Evolutionary conservation across 345 rosid genomes (phyloP), one percentile per base, ranked within the genome.

Genomic region (Turnera subulata): DNA sequence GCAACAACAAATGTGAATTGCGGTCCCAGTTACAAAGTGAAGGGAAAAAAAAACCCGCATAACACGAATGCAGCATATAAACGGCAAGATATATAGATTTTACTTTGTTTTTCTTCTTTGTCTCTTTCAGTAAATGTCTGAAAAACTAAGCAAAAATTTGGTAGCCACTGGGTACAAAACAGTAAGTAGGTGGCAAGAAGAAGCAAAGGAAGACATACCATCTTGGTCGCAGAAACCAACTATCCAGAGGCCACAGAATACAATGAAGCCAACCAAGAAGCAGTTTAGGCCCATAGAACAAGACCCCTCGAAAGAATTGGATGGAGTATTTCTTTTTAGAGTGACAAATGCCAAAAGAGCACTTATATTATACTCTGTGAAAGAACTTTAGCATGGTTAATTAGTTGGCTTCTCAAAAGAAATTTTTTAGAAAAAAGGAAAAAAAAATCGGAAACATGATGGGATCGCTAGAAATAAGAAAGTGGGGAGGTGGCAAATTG

Each of bases 191-290:
- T n/a, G n/a, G n/a, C 11, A 40, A 40, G n/a, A 11, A 40, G 45
- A 2, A 10, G 45, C n/a, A 46, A 17, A 14, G 18, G 6, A 17
- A 59, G 37, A 54, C 73, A 19, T 76, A 87, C 97, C 95, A 58
- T 83, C 78, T 62, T 77, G 90, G 51, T 80, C 77, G 59, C 83
- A 77, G 77, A 81, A 67, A 54, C 65, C 67, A 64, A 58, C 53
- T 17, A 59, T 62, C 68, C 52, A 79, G 11, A 73, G 67, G 56
- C 64, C 47, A 67, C 47, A 68, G 57, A 81, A 56, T 58, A 84
- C 50, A 63, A 73, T 29, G 46, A 76, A 78, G 70, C 58, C 4
- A 50, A 81, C 17, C 77, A 72, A 84, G 63, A 77, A 64, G 67
- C 61, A 32, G 48, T 69, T 63, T 46, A 55, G 64, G 56, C 55